Conservation (phyloP, 2,329 filamentous ascomycete genomes). For the Dactylellina cionopaga region DNA sequence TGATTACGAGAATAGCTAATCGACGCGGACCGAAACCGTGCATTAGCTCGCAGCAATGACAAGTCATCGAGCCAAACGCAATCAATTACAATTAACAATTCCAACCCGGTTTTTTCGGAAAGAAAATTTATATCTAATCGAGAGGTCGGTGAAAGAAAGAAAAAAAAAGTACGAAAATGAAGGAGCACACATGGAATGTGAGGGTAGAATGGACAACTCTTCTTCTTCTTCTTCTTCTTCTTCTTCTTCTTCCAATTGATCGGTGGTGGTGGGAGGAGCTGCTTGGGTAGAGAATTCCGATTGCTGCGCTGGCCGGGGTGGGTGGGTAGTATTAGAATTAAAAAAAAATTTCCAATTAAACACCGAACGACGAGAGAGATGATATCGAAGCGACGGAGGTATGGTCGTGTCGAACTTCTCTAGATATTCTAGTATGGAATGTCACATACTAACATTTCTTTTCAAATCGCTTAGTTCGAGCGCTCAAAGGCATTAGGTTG, state of each 20-base stretch:
- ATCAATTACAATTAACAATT: too few species aligned
- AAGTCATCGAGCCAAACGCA: too few species aligned
- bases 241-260: not conserved
- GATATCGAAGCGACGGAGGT: conserved; percentile 21
- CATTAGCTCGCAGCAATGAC: conserved; percentile 39
- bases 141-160: too few species aligned
- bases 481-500: too few species aligned
- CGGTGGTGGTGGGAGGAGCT: not conserved
- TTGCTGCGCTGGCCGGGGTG: conserved; percentile 6
- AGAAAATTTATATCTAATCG: too few species aligned
- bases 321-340: not conserved
- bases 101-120: too few species aligned
- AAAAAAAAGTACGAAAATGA: too few species aligned
- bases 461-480: not conserved
- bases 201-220: too few species aligned
- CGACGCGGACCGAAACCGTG: conserved; percentile 23
- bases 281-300: not conserved
- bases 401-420: conserved; percentile 29
- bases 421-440: not conserved
- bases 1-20: conserved; percentile 7
- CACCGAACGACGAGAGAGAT: conserved; percentile 2
- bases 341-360: too few species aligned
- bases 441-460: too few species aligned
- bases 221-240: not conserved
- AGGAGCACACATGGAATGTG: too few species aligned